These are phyloP conservation scores for Tetrahymena malaccensis DNA, from an alignment of 73 alveolate genomes.

Conservation along the genomic window DNA sequence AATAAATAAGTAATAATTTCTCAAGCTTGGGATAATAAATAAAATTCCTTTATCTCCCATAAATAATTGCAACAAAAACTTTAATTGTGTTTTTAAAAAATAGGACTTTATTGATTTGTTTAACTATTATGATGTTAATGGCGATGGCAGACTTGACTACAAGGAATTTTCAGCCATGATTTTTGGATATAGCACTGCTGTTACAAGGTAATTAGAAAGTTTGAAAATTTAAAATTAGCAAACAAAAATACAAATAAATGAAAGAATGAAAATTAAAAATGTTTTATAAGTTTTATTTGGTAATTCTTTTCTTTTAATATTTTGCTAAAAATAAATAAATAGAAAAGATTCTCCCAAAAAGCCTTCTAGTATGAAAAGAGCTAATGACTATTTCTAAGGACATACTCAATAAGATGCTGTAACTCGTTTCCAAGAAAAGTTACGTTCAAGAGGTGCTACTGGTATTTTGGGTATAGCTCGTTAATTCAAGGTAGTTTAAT, in stretches of 20 bases:
- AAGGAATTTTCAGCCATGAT: slow-evolving; percentile 54
- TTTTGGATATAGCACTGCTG: slow-evolving; percentile 38
- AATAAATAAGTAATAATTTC: slow-evolving; percentile 35
- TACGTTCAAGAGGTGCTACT: slow-evolving; percentile 43
- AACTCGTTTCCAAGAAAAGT: slow-evolving; percentile 35
- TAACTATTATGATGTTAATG: slow-evolving; percentile 46
- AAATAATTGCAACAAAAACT: not conserved
- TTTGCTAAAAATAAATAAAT: not conserved
- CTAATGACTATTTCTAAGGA: slow-evolving; percentile 8
- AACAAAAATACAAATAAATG: not conserved
- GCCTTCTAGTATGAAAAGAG: not conserved
- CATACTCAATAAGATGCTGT: slow-evolving; percentile 37
- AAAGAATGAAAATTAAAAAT: not conserved
- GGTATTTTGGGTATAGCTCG: slow-evolving; percentile 56
- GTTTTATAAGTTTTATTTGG: not conserved
- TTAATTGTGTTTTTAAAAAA: not conserved
- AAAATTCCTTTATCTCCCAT: not conserved
- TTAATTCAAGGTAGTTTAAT: slow-evolving; percentile 35
- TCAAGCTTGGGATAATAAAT: not conserved
- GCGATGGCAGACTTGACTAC: slow-evolving; percentile 56
- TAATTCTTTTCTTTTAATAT: not conserved
- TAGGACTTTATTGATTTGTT: slow-evolving; percentile 27
- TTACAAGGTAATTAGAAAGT: not conserved
- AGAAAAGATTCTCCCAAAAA: not conserved
- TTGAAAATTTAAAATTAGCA: too few species aligned